Evolutionary conservation across 495 filamentous ascomycete genomes (phyloP).

Genomic region (Penicillium tannophilum): DNA sequence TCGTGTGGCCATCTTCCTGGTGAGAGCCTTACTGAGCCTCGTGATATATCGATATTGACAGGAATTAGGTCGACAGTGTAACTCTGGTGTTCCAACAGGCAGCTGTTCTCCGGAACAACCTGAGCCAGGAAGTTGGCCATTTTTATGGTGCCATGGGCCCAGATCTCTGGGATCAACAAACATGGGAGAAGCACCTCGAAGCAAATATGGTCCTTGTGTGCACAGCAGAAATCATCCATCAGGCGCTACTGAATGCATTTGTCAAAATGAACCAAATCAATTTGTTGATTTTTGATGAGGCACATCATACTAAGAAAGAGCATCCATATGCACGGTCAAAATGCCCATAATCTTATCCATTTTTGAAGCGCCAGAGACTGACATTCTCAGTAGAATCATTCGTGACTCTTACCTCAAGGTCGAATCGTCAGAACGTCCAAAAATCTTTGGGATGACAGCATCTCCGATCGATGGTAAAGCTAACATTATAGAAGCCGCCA

Average conservation of each 20-base stretch:
- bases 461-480: constrained; percentile 88
- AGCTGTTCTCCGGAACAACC: constrained; percentile 78
- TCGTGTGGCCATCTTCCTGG: constrained; percentile 83
- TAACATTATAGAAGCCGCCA: constrained; percentile 68
- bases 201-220: constrained; percentile 89
- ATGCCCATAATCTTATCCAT: neutral
- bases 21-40: constrained; percentile 26
- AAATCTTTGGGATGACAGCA: constrained; percentile 96
- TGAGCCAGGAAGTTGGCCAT: constrained; percentile 77
- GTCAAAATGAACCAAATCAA: constrained; percentile 85
- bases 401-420: constrained; percentile 74
- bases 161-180: constrained; percentile 65
- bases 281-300: constrained; percentile 93
- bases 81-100: constrained; percentile 91
- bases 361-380: neutral
- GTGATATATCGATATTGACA: constrained; percentile 1
- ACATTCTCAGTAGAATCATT: constrained; percentile 61
- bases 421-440: constrained; percentile 57
- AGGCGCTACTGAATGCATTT: constrained; percentile 78
- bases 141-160: constrained; percentile 74
- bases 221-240: constrained; percentile 83
- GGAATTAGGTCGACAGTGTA: constrained; percentile 73
- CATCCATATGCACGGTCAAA: constrained; percentile 80
- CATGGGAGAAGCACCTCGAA: constrained; percentile 68
- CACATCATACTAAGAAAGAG: constrained; percentile 94